These are phyloP conservation scores for Diversispora epigaea DNA, from an alignment of 192 early-diverging fungal genomes.

Conservation along the genomic window DNA sequence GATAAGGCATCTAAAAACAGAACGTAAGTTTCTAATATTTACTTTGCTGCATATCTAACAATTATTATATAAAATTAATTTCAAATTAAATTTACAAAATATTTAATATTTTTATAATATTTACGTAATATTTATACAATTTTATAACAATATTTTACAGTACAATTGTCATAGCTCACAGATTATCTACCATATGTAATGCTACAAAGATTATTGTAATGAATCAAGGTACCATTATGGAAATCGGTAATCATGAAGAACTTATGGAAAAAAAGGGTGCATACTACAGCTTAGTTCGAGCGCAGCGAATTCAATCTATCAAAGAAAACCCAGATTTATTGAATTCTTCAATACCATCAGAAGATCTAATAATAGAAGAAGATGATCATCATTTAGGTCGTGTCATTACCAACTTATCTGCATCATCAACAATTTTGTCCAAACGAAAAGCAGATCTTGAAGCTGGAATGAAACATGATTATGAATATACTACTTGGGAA, in stretches of 20 bases:
- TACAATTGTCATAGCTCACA: conserved; percentile 83
- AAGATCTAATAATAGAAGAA: conserved; percentile 19
- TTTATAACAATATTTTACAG: no score
- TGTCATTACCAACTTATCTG: conserved; percentile 4
- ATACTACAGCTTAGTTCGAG: conserved; percentile 57
- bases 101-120: no score
- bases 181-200: conserved; percentile 80
- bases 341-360: background rate
- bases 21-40: conserved; percentile 39
- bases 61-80: no score
- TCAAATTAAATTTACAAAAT: no score
- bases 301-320: conserved; percentile 51
- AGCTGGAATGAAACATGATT: conserved; percentile 3
- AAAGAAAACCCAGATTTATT: background rate
- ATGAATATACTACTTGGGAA: conserved; percentile 21
- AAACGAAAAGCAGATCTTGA: conserved; percentile 25
- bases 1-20: conserved; percentile 68
- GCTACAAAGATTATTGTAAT: conserved; percentile 82
- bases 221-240: conserved; percentile 59
- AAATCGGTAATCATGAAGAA: conserved; percentile 70
- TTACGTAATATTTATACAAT: no score
- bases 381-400: conserved; percentile 10
- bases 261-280: conserved; percentile 57
- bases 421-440: conserved; percentile 8
- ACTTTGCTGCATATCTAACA: no score